Evolutionary conservation across 352 stramenopile species (phyloP), one percentile per base, ranked within the genome.

Genomic region (Globisporangium recalcitrans): DNA sequence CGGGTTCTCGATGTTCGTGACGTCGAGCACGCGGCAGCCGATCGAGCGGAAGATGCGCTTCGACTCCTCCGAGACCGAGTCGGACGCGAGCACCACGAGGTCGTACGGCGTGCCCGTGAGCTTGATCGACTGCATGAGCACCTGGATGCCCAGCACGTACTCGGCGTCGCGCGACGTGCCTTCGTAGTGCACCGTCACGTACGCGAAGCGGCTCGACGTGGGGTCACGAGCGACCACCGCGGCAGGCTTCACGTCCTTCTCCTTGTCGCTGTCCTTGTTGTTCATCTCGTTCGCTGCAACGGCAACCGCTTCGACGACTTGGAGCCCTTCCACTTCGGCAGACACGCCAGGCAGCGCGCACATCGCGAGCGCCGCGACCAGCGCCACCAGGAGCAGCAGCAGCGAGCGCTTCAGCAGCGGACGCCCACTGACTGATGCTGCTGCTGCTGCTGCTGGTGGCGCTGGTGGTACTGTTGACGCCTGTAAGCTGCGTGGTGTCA

Each of bases 121-220:
- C 71, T 92, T 92, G 71, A 94, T 91, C 21, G 78, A 90, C 66
- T 94, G 81, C 80, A 93, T 93, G 11, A 94, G 66, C 58, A 94
- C 80, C 58, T 91, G 82, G 38, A 94, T 80, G 38, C 83, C 85
- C 57, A 94, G 66, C 11, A 94, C 85, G 65, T 94, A 94, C 75
- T 94, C 85, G 22, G 77, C 77, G 63, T 94, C 85, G 59, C 83
- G 82, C 38, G 69, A 85, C 48, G 85, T 94, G 52, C 81, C 85
- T 78, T 94, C 83, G 60, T 94, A 94, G 69, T 94, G 85, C 46
- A 92, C 83, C 4, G 85, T 94, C 32, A 94, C 85, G 68, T 94
- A 94, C 51, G 83, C 85, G 62, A 88, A 93, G 58, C 82, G 80
- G 29, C 84, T 88, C 21, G 70, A 73, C 6, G 71, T 60, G 22